These are phyloP conservation scores for Trichoderma asperelloides DNA, from an alignment of 495 filamentous ascomycete species.

Conservation along the genomic window DNA sequence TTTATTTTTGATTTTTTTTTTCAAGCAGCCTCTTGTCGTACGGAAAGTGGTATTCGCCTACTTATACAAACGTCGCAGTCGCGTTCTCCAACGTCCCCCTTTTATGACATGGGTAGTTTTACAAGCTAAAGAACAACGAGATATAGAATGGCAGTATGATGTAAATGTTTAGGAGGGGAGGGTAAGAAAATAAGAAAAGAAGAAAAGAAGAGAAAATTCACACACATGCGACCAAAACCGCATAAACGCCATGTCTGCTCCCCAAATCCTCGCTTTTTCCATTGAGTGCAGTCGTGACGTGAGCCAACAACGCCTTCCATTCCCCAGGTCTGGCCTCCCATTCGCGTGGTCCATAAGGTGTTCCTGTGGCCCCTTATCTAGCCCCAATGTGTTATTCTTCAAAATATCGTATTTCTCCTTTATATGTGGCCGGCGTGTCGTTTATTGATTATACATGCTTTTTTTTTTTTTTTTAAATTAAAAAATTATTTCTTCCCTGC, in stretches of 20 bases:
- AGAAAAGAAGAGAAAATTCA: background rate
- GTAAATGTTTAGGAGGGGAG: background rate
- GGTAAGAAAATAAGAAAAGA: background rate
- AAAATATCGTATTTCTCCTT: background rate
- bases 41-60: constrained; percentile 4
- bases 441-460: background rate
- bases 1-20: no score
- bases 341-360: background rate
- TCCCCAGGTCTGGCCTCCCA: background rate
- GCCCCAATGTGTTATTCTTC: background rate
- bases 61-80: background rate
- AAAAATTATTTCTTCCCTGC: constrained; percentile 18
- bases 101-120: background rate
- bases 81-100: background rate
- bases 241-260: background rate
- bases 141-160: background rate
- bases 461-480: background rate
- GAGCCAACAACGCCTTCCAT: background rate
- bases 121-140: background rate
- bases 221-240: background rate
- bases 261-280: background rate
- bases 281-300: background rate
- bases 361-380: background rate
- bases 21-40: background rate
- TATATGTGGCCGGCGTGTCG: background rate